phyloP scores from a whole-genome alignment of 371 early-diverging fungal genomes.

The Syncephalastrum monosporum region DNA sequence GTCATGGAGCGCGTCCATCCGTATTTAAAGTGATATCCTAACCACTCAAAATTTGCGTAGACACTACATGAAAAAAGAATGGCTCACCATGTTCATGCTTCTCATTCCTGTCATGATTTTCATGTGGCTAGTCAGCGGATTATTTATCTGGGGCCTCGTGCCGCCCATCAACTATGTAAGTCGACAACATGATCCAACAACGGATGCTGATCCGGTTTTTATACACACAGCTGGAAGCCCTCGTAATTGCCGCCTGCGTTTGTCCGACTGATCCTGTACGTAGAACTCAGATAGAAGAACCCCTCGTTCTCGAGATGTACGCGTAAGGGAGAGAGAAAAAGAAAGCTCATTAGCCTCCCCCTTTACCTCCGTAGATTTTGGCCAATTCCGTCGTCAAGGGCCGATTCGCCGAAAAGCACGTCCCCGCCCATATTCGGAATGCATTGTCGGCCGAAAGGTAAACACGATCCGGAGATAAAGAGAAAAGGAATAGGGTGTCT shows the following conservation, averaged over 20 bases:
- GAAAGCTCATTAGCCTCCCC: constrained; percentile 1
- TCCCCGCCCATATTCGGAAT: constrained; percentile 84
- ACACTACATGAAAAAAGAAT: constrained; percentile 58
- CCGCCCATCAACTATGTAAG: constrained; percentile 65
- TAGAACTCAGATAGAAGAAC: background rate
- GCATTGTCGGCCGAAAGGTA: constrained; percentile 87
- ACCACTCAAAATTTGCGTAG: constrained; percentile 13
- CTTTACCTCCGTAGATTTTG: constrained; percentile 54
- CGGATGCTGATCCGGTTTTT: constrained; percentile 1
- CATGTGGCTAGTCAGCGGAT: constrained; percentile 86
- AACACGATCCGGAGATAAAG: background rate
- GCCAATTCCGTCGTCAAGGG: constrained; percentile 96
- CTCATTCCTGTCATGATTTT: constrained; percentile 82
- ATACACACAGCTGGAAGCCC: constrained; percentile 60
- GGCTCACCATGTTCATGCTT: constrained; percentile 68
- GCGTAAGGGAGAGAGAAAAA: background rate
- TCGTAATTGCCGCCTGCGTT: constrained; percentile 86
- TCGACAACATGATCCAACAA: background rate
- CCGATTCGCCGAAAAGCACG: constrained; percentile 90
- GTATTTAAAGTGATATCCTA: background rate
- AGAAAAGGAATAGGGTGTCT: background rate
- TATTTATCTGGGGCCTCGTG: constrained; percentile 64
- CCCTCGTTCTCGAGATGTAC: background rate
- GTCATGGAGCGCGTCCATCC: background rate
- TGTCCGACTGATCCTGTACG: constrained; percentile 95